These are phyloP conservation scores for Phytophthora hybrid DNA, from an alignment of 352 stramenopile genomes.

Conservation along the genomic window DNA sequence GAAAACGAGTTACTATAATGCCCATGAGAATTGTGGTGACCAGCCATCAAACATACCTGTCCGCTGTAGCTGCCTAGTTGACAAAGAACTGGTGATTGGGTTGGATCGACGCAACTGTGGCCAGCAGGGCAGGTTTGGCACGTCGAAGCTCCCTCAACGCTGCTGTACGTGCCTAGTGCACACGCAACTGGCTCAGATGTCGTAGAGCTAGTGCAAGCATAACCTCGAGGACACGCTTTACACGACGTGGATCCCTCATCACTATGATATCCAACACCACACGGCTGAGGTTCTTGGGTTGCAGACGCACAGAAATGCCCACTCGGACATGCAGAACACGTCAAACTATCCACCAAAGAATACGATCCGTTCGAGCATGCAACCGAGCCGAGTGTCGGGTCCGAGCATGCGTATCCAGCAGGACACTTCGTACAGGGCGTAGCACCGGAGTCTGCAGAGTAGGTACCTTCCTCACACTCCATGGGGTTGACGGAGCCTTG, in stretches of 20 bases:
- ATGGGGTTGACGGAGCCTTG: conserved; percentile 36
- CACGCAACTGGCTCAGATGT: conserved; percentile 36
- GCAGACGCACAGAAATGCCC: conserved; percentile 31
- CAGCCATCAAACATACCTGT: conserved; percentile 29
- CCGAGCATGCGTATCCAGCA: conserved; percentile 36
- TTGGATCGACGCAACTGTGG: conserved; percentile 60
- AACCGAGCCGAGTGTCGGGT: conserved; percentile 30
- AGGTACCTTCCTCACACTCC: conserved; percentile 46
- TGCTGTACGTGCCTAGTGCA: conserved; percentile 39
- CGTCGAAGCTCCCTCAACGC: conserved; percentile 10
- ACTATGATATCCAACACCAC: conserved; percentile 36
- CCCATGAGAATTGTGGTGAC: neutral
- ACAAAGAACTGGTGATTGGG: conserved; percentile 48
- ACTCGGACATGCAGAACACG: conserved; percentile 32
- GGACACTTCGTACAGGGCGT: conserved; percentile 47
- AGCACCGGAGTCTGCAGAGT: conserved; percentile 43
- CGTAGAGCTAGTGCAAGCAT: conserved; percentile 36
- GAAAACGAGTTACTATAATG: conserved; percentile 1
- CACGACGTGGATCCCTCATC: conserved; percentile 34
- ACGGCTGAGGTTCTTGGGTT: conserved; percentile 24
- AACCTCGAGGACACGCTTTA: conserved; percentile 45
- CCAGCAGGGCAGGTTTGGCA: conserved; percentile 65
- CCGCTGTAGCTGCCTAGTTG: conserved; percentile 56
- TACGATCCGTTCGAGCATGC: conserved; percentile 32
- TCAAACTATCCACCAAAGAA: conserved; percentile 26